Percentiles rank a stretch among this genome's conserved stretches.
Conservation (phyloP, 768 basidiomycete genomes). For the Saitozyma sp. region DNA sequence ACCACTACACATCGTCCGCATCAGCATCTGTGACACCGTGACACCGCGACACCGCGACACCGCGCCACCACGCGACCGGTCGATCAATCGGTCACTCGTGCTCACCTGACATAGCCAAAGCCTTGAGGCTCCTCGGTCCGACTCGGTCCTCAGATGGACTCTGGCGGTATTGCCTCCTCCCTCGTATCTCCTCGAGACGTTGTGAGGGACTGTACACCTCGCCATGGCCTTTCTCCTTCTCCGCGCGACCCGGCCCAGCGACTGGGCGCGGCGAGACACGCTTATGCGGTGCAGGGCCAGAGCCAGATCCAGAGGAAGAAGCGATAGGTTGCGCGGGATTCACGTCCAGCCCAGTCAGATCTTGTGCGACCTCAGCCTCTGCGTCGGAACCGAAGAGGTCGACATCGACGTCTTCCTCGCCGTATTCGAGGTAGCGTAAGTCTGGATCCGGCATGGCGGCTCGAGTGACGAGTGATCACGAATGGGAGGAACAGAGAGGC, state of each 20-base stretch:
- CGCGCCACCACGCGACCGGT: too few relatives aligned
- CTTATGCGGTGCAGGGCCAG: too few relatives aligned
- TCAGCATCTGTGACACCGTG: conserved; percentile 3
- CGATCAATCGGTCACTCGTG: neutral
- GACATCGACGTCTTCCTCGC: conserved; percentile 27
- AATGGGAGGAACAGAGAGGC: too few relatives aligned
- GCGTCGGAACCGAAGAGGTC: conserved; percentile 30
- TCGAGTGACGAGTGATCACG: too few relatives aligned
- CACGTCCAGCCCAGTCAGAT: neutral
- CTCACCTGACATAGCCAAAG: conserved; percentile 12
- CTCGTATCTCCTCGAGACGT: neutral
- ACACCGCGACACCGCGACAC: neutral
- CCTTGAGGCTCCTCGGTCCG: conserved; percentile 24
- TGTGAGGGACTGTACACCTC: too few relatives aligned
- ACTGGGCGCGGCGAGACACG: neutral
- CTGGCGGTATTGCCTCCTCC: neutral
- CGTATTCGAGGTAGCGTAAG: conserved; percentile 26
- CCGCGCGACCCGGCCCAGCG: neutral
- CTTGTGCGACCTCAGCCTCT: conserved; percentile 1
- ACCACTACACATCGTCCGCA: conserved; percentile 17
- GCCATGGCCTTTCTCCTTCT: too few relatives aligned
- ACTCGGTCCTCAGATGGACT: conserved; percentile 5
- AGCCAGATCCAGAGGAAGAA: neutral
- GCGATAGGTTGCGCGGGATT: conserved; percentile 13
- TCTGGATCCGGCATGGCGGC: too few relatives aligned